Percentiles rank a stretch among this genome's conserved stretches.
phyloP scores from a whole-genome alignment of 2,329 filamentous ascomycete genomes.

The Shiraia sp. region DNA sequence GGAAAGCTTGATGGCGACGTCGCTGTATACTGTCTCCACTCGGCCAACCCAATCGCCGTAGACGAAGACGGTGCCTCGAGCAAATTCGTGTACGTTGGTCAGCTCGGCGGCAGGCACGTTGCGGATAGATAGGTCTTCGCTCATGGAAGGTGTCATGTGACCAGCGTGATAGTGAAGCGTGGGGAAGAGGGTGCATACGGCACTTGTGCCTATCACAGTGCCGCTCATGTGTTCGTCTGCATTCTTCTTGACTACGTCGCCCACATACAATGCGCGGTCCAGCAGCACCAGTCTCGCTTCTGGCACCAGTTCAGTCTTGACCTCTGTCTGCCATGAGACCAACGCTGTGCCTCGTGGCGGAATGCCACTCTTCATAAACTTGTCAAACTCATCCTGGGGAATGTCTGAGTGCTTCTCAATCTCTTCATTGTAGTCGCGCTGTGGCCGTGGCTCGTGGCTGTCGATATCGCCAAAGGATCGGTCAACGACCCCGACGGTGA shows the following conservation, averaged over 20 bases:
- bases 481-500: conserved; percentile 52
- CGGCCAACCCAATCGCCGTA: conserved; percentile 61
- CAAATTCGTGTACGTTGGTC: conserved; percentile 49
- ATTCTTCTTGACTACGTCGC: conserved; percentile 59
- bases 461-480: conserved; percentile 49
- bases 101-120: conserved; percentile 53
- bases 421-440: conserved; percentile 44
- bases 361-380: conserved; percentile 50
- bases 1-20: conserved; percentile 55
- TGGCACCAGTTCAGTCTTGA: conserved; percentile 46
- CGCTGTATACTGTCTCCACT: conserved; percentile 54
- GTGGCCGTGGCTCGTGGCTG: conserved; percentile 50
- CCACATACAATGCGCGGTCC: conserved; percentile 59
- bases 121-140: conserved; percentile 42
- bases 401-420: conserved; percentile 42
- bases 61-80: conserved; percentile 57
- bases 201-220: conserved; percentile 55
- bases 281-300: conserved; percentile 54
- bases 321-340: conserved; percentile 52
- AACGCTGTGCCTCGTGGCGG: conserved; percentile 58
- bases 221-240: conserved; percentile 56
- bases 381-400: conserved; percentile 35
- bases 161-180: conserved; percentile 30
- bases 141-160: conserved; percentile 23
- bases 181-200: conserved; percentile 51